These are phyloP conservation scores for Plasmodium adleri DNA, from an alignment of 169 alveolate species.

Conservation along the genomic window DNA sequence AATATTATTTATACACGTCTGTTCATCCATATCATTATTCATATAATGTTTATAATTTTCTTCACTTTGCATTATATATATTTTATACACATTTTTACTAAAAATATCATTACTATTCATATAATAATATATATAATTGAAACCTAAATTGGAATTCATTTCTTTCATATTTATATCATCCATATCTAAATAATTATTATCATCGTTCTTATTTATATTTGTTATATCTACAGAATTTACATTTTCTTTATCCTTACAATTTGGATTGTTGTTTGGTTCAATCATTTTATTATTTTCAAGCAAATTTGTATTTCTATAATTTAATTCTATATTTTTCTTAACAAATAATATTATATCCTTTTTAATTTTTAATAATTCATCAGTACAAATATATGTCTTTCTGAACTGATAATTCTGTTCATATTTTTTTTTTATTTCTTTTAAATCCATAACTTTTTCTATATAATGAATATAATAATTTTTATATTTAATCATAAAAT, in stretches of 20 bases:
- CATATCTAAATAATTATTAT: no score
- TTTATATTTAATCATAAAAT: background rate
- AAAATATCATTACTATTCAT: background rate
- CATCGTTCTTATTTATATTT: no score
- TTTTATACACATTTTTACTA: background rate
- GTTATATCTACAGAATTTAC: no score
- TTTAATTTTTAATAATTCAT: background rate
- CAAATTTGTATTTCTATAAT: no score
- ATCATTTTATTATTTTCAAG: no score
- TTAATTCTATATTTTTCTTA: no score
- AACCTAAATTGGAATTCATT: no score
- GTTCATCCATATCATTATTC: background rate
- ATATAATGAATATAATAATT: background rate
- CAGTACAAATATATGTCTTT: background rate
- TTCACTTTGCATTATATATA: background rate
- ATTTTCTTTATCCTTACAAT: no score
- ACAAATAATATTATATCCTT: background rate
- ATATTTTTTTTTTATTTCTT: slow-evolving; percentile 1
- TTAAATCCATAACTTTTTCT: background rate
- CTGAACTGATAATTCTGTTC: background rate
- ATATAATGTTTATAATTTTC: background rate
- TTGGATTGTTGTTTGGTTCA: no score
- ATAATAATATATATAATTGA: background rate
- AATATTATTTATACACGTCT: background rate
- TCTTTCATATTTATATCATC: no score